Evolutionary conservation across 495 filamentous ascomycete genomes (phyloP).

Genomic region (Opeltia flavorubescens): DNA sequence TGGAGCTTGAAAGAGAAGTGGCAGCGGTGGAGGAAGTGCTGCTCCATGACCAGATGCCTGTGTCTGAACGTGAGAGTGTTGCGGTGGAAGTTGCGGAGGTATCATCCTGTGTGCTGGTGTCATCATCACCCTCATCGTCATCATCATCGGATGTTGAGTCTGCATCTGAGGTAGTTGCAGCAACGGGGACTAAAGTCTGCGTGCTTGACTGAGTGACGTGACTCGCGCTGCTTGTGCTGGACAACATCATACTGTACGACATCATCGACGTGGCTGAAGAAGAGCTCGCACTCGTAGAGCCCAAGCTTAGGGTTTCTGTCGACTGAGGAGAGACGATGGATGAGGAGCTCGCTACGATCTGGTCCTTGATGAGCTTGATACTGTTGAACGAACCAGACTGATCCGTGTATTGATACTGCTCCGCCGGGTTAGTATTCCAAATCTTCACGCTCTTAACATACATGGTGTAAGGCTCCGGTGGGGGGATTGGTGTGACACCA

Average conservation of each 20-base stretch:
- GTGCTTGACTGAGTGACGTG: too few relatives aligned
- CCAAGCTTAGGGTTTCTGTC: not conserved
- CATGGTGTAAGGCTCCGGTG: conserved; percentile 52
- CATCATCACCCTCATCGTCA: too few relatives aligned
- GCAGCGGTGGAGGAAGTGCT: too few relatives aligned
- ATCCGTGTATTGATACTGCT: conserved; percentile 25
- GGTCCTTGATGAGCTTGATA: conserved; percentile 19
- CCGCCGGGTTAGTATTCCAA: conserved; percentile 24
- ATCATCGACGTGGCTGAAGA: not conserved
- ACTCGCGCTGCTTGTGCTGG: too few relatives aligned
- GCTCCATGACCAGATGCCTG: too few relatives aligned
- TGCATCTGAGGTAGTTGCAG: not conserved
- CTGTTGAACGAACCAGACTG: conserved; percentile 23
- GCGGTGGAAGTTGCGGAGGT: not conserved
- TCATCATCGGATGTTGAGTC: not conserved
- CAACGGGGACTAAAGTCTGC: not conserved
- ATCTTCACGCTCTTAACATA: conserved; percentile 38
- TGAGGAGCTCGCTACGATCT: not conserved
- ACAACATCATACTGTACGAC: not conserved
- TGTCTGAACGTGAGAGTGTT: not conserved
- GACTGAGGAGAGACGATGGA: not conserved
- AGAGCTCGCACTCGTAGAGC: not conserved
- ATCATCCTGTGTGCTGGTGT: too few relatives aligned
- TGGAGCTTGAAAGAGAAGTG: too few relatives aligned
- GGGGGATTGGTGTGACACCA: conserved; percentile 18